These are phyloP conservation scores for Takashimella tepidaria DNA, from an alignment of 1,284 basidiomycete species.

Conservation along the genomic window DNA sequence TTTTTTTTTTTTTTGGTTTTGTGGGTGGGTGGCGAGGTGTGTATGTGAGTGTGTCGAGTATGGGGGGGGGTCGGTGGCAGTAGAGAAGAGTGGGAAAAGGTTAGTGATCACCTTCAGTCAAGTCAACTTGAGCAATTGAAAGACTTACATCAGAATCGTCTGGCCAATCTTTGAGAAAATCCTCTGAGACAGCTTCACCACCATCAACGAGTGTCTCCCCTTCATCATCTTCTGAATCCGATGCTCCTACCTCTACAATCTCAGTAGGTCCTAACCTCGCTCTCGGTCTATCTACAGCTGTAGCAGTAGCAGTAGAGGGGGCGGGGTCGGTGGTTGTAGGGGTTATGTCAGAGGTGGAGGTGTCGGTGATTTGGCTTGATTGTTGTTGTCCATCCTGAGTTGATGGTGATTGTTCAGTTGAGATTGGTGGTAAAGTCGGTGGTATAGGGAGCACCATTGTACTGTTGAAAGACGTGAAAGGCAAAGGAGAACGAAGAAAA, in stretches of 20 bases:
- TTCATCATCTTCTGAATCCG: constrained; percentile 28
- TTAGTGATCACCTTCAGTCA: neutral
- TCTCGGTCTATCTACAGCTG: constrained; percentile 25
- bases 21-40: too few species aligned
- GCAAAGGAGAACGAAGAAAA: too few species aligned
- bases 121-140: neutral
- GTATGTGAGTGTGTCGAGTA: constrained; percentile 7
- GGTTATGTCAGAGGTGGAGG: constrained; percentile 2
- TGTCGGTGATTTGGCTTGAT: neutral
- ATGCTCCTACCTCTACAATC: constrained; percentile 28
- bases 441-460: too few species aligned
- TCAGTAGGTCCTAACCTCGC: constrained; percentile 36
- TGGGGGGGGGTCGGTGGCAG: neutral
- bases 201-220: constrained; percentile 12
- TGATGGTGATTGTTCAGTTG: too few species aligned
- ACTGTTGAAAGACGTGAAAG: too few species aligned
- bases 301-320: neutral
- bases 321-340: neutral
- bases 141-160: constrained; percentile 61
- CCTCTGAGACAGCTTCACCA: constrained; percentile 23
- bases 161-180: constrained; percentile 54
- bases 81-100: neutral
- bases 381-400: too few species aligned
- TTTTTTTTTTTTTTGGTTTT: too few species aligned
- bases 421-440: too few species aligned